Evolutionary conservation across 2,329 filamentous ascomycete species (phyloP).

Genomic region (Cladosporium sp.): DNA sequence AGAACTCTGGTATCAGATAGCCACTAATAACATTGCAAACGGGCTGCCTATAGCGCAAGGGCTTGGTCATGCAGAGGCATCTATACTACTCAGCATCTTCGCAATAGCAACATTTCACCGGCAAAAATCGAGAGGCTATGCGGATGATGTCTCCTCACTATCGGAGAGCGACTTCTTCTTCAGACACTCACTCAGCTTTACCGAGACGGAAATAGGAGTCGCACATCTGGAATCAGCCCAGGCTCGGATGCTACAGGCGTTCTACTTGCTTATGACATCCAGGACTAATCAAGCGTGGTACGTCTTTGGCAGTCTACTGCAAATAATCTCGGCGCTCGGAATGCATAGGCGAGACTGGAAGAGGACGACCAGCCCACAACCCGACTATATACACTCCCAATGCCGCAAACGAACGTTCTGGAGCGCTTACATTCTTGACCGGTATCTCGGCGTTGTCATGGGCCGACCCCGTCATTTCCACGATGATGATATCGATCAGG

Average conservation of each 20-base stretch:
- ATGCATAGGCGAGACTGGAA: slow-evolving; percentile 21
- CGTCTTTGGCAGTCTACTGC: slow-evolving; percentile 30
- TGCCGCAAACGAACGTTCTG: slow-evolving; percentile 62
- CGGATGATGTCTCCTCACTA: slow-evolving; percentile 29
- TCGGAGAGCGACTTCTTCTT: slow-evolving; percentile 16
- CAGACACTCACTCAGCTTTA: slow-evolving; percentile 9
- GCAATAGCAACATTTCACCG: slow-evolving; percentile 19
- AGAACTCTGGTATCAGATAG: slow-evolving; percentile 44
- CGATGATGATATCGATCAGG: slow-evolving; percentile 65
- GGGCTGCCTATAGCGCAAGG: slow-evolving; percentile 26
- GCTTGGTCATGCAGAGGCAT: slow-evolving; percentile 46
- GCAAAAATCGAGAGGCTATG: slow-evolving; percentile 45
- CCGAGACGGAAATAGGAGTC: slow-evolving; percentile 20
- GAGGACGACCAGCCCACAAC: slow-evolving; percentile 5
- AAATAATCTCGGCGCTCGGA: slow-evolving; percentile 24
- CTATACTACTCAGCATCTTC: slow-evolving; percentile 19
- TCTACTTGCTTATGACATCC: slow-evolving; percentile 23
- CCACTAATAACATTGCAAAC: slow-evolving; percentile 30
- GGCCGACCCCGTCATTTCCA: slow-evolving; percentile 62
- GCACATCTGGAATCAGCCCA: slow-evolving; percentile 21
- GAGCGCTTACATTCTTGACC: slow-evolving; percentile 63
- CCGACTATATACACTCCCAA: slow-evolving; percentile 52
- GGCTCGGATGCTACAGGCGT: slow-evolving; percentile 24
- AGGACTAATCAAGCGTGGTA: slow-evolving; percentile 38
- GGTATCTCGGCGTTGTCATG: slow-evolving; percentile 63